Percentiles rank a stretch among this genome's conserved stretches.
phyloP scores from a whole-genome alignment of 306 rosid genomes.

The Trichosanthes truncata region DNA sequence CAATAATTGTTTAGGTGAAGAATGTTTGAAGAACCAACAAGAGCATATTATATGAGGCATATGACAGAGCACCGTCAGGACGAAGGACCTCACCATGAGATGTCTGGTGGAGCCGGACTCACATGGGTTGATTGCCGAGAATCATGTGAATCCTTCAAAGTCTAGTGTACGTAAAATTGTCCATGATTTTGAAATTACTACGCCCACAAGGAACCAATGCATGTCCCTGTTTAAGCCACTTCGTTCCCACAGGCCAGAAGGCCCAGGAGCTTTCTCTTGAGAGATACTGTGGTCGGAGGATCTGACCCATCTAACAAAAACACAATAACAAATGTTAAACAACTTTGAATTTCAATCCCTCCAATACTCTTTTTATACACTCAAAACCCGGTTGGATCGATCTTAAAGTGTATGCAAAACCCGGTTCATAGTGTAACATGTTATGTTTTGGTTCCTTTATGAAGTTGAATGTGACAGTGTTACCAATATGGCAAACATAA shows the following conservation, averaged over 20 bases:
- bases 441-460: background rate
- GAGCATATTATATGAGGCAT: background rate
- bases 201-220: background rate
- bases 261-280: background rate
- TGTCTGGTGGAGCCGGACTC: constrained; percentile 3
- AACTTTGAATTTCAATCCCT: background rate
- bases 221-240: background rate
- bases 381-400: background rate
- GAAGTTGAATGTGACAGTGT: background rate
- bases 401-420: background rate
- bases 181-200: background rate
- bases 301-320: constrained; percentile 3
- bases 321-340: background rate
- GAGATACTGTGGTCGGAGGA: background rate
- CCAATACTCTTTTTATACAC: background rate
- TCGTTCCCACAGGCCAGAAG: background rate
- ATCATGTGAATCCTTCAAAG: constrained; percentile 1
- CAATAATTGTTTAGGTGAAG: background rate
- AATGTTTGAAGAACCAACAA: constrained; percentile 7
- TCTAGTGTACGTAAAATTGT: background rate
- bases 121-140: constrained; percentile 5
- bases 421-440: background rate
- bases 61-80: background rate
- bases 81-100: background rate
- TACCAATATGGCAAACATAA: background rate